Percentiles rank a stretch among this genome's conserved stretches.
Evolutionary conservation across 2,329 filamentous ascomycete species (phyloP).

Genomic region (Scedosporium apiospermum): DNA sequence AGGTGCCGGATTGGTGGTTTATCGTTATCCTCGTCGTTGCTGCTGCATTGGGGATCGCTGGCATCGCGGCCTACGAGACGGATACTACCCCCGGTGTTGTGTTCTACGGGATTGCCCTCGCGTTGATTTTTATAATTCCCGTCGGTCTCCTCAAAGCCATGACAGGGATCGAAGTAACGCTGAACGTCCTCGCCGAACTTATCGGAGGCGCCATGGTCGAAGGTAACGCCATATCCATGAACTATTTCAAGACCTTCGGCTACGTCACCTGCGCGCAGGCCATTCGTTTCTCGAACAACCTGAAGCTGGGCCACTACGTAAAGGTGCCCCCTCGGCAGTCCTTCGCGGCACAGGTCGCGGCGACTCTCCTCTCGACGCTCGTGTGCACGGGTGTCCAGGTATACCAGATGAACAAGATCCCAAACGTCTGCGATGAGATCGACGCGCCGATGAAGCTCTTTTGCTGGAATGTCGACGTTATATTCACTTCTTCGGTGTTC

Average conservation of each 20-base stretch:
- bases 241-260: conserved; percentile 44
- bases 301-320: conserved; percentile 44
- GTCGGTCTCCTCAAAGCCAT: conserved; percentile 44
- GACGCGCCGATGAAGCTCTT: conserved; percentile 24
- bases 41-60: conserved; percentile 35
- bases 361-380: conserved; percentile 43
- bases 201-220: conserved; percentile 41
- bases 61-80: conserved; percentile 38
- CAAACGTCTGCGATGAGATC: conserved; percentile 24
- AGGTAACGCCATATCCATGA: conserved; percentile 42
- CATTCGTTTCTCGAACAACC: conserved; percentile 38
- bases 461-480: conserved; percentile 43
- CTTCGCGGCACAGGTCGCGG: conserved; percentile 49
- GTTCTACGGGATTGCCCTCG: conserved; percentile 40
- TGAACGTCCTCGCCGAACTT: conserved; percentile 44
- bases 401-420: conserved; percentile 32
- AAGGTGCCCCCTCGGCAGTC: conserved; percentile 53
- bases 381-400: conserved; percentile 39
- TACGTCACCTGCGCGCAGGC: conserved; percentile 40
- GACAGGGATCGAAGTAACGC: conserved; percentile 40
- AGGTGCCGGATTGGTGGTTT: conserved; percentile 49
- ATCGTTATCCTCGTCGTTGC: conserved; percentile 29
- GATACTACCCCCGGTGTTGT: conserved; percentile 41
- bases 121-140: conserved; percentile 40
- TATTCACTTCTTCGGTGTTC: conserved; percentile 46